Evolutionary conservation across 2,329 filamentous ascomycete species (phyloP), one percentile per base, ranked within the genome.

Genomic region (Cyclaneusma minus): DNA sequence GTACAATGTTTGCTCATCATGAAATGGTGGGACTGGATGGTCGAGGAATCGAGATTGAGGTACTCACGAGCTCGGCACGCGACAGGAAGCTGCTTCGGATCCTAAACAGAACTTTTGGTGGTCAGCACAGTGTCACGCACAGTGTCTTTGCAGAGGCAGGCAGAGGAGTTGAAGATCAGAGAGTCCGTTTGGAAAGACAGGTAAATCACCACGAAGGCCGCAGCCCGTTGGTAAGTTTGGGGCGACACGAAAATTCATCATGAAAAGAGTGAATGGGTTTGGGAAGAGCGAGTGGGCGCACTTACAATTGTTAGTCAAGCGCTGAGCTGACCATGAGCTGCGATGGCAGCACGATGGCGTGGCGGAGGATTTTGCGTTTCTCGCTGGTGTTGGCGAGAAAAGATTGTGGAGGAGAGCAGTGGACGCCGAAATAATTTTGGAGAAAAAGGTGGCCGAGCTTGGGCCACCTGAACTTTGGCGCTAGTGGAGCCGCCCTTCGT

Each of bases 191-290:
- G 62, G 62, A 52, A 53, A 58, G 61, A 65, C 61, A 55, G 62
- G 62, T 65, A 58, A 49, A 57, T 67, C 63, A 67, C 60, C 62
- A 68, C 56, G 34, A 42, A 44, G 46, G 42, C 37, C 32, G 32
- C 41, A 42, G 37, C 39, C 46, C 39, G 33, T 38, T 42, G 39
- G 54, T 67, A 62, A 59, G 63, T 60, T 62, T 64, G 63, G 63
- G 63, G 63, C 63, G 63, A 67, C 63, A 62, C 53, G 48, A 51
- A 47, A 52, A 48, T 53, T 67, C 62, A 67, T 68, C 62, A 67
- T 59, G 25, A n/a, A 32, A 22, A 30, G 5, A 26, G 30, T 29
- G 38, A 29, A 24, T 25, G 18, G 28, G 29, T 5, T 15, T 19
- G 13, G 22, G n/a, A 20, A 19, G 14, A 16, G 15, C 24, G 11